Evolutionary conservation across 2,329 filamentous ascomycete genomes (phyloP).

Genomic region (Dactylonectria macrodidyma): DNA sequence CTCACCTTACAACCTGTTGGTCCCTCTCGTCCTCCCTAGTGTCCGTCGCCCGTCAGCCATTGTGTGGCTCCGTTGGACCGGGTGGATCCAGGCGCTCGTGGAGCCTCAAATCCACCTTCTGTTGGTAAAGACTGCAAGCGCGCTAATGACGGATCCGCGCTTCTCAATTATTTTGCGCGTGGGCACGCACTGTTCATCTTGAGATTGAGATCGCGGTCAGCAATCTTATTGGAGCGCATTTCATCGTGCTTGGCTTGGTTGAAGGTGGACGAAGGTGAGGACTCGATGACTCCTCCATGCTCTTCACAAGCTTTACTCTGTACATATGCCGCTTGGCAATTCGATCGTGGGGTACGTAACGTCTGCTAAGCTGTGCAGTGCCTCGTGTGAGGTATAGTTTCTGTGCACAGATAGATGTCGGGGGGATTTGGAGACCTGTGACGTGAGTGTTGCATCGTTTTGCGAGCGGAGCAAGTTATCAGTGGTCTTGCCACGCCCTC

Average conservation of each 20-base stretch:
- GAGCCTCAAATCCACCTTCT: slow-evolving; percentile 33
- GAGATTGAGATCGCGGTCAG: slow-evolving; percentile 21
- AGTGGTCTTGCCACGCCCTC: not conserved
- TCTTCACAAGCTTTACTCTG: not conserved
- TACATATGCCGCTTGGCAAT: not conserved
- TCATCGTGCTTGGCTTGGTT: not conserved
- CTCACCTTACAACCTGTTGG: not conserved
- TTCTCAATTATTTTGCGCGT: slow-evolving; percentile 26
- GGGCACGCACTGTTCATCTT: slow-evolving; percentile 26
- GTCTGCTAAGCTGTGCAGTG: not conserved
- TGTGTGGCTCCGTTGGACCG: slow-evolving; percentile 44
- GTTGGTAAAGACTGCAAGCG: slow-evolving; percentile 32
- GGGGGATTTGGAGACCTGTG: not conserved
- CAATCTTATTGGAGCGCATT: slow-evolving; percentile 31
- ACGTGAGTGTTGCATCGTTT: not conserved
- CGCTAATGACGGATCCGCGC: slow-evolving; percentile 46
- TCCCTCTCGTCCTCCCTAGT: slow-evolving; percentile 28
- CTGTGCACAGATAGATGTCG: not conserved
- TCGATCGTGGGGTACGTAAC: not conserved
- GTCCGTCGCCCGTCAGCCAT: slow-evolving; percentile 30
- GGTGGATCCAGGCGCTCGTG: slow-evolving; percentile 43
- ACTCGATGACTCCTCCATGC: not conserved
- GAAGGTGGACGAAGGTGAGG: not conserved
- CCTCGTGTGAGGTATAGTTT: not conserved
- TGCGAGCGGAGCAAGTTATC: not conserved